Evolutionary conservation across 1,284 basidiomycete genomes (phyloP), one percentile per base, ranked within the genome.

Genomic region (Pulveroboletus sp.): DNA sequence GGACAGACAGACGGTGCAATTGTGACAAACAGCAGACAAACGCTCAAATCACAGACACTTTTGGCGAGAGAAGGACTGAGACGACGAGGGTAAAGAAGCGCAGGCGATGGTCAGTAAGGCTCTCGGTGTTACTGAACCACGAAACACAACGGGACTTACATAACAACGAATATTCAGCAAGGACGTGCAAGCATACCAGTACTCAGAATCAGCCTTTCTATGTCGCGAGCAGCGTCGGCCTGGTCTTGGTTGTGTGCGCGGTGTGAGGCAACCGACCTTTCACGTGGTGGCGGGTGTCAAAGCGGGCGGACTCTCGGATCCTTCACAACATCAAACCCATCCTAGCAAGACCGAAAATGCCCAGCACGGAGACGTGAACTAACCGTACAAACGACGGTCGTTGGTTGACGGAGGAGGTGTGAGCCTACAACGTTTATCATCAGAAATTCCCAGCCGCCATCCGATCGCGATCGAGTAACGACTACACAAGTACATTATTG

Each of bases 141-240:
- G 56, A 71, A 61, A 67, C 54, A 58, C 57, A 21, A 61, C 59
- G 17, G 63, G 59, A 73, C 71, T 76, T 73, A 73, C 71, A 76
- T 73, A 75, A 76, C 73, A 42, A 60, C 46, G 46, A 74, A 54
- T 48, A 58, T 68, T 70, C 56, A 70, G 61, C 53, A 59, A 51
- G 53, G 60, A 52, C 53, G 60, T 56, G 61, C 65, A 57, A 70
- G 60, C 71, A 70, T 72, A 71, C 61, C 69, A 69, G 67, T 42
- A 69, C 69, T 68, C 55, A 68, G 65, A 66, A 54, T 64, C 53
- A 71, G 49, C 68, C 63, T 68, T 72, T 70, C 53, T 53, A 51
- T 48, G 61, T 65, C 55, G 52, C 46, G 56, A 49, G 58, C 47
- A 53, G 54, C 52, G 50, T 48, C 53, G 43, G 55, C 53, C 51